Conservation (phyloP, 2,329 filamentous ascomycete species). For the Scedosporium minutisporum region DNA sequence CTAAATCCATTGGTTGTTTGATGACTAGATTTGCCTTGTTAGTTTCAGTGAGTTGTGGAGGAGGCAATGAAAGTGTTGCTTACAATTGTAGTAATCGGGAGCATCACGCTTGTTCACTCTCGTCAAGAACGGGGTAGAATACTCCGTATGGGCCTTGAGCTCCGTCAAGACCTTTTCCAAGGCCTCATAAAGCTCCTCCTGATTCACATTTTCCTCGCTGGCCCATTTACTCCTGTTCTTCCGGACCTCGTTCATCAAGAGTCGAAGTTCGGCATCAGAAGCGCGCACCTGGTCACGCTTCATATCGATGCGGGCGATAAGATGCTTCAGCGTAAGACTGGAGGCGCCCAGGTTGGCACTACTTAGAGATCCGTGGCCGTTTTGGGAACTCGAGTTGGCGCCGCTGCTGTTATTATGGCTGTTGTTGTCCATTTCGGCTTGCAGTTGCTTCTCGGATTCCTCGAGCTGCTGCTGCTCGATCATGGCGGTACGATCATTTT, state of each 20-base stretch:
- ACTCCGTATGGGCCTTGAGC: conserved; percentile 93
- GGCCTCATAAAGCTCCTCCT: conserved; percentile 95
- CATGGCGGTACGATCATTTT: conserved; percentile 94
- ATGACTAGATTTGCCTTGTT: conserved; percentile 52
- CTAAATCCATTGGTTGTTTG: conserved; percentile 95
- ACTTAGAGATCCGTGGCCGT: conserved; percentile 69
- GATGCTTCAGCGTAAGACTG: conserved; percentile 89
- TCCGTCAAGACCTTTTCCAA: conserved; percentile 95
- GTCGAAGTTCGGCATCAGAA: conserved; percentile 84
- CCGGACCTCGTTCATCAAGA: conserved; percentile 90
- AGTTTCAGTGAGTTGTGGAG: conserved; percentile 9
- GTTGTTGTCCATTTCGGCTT: conserved; percentile 81
- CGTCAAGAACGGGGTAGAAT: conserved; percentile 90
- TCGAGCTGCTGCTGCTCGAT: conserved; percentile 94
- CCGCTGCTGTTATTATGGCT: conserved; percentile 36
- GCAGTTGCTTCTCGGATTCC: conserved; percentile 90
- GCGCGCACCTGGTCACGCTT: conserved; percentile 85
- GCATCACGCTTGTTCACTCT: conserved; percentile 95
- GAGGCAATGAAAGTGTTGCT: conserved; percentile 25
- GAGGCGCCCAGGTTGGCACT: conserved; percentile 92
- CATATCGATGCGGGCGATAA: conserved; percentile 90
- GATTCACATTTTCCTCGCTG: conserved; percentile 91
- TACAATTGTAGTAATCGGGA: conserved; percentile 87
- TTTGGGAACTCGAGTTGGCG: conserved; percentile 36
- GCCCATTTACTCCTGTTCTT: conserved; percentile 99